Conservation (phyloP, 495 filamentous ascomycete species). For the Gamarada debralockiae region DNA sequence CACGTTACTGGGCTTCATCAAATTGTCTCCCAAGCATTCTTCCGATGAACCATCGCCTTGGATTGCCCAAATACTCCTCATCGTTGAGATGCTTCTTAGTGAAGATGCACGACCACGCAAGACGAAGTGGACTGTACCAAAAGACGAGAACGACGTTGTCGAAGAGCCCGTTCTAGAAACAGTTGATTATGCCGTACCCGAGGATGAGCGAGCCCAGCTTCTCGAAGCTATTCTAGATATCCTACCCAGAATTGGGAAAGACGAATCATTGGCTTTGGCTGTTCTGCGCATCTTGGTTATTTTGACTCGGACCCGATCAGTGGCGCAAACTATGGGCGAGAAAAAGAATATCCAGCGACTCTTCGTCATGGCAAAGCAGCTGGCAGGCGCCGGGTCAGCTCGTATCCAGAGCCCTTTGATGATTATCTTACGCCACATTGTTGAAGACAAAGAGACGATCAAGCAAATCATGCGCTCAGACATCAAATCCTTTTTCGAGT, state of each 20-base stretch:
- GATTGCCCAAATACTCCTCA: conserved; percentile 85
- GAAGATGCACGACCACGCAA: conserved; percentile 79
- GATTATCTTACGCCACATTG: conserved; percentile 84
- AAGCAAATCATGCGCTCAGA: conserved; percentile 92
- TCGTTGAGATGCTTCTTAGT: conserved; percentile 83
- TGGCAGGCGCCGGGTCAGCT: conserved; percentile 70
- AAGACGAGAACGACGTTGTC: conserved; percentile 47
- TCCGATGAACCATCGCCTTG: conserved; percentile 79
- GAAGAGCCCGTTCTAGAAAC: conserved; percentile 52
- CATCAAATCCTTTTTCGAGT: conserved; percentile 70
- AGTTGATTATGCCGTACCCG: conserved; percentile 60
- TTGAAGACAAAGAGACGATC: conserved; percentile 89
- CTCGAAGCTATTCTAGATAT: conserved; percentile 76
- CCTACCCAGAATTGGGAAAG: conserved; percentile 80
- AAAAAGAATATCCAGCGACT: conserved; percentile 85
- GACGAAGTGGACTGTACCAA: conserved; percentile 67
- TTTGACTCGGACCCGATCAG: conserved; percentile 70
- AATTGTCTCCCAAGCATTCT: conserved; percentile 60
- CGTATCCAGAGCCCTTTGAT: conserved; percentile 76
- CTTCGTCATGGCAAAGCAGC: conserved; percentile 91
- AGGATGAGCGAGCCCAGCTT: conserved; percentile 62
- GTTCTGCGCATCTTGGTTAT: conserved; percentile 84
- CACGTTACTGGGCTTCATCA: conserved; percentile 75
- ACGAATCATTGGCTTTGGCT: conserved; percentile 79
- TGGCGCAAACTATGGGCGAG: conserved; percentile 75